Percentiles rank a stretch among this genome's conserved stretches.
phyloP scores from a whole-genome alignment of 2,329 filamentous ascomycete genomes.

The Phoma sp. region DNA sequence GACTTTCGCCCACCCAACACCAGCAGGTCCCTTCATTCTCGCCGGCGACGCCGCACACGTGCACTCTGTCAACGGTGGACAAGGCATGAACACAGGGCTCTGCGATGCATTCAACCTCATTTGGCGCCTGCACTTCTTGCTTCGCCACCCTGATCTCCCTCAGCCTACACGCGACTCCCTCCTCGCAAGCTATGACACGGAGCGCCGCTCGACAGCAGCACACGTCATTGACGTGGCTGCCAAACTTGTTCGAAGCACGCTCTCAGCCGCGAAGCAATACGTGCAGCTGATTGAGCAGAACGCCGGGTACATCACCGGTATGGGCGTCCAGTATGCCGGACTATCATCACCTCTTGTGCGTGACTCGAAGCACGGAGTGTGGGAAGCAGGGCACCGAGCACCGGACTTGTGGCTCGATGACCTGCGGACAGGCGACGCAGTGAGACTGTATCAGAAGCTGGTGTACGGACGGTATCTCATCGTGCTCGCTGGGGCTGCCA shows the following conservation, averaged over 20 bases:
- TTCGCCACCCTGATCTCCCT: conserved; percentile 5
- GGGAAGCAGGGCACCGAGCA: conserved; percentile 35
- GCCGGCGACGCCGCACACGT: conserved; percentile 31
- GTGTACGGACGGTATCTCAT: conserved; percentile 18
- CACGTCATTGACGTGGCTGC: conserved; percentile 57
- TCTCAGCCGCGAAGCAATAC: conserved; percentile 53
- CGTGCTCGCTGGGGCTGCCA: conserved; percentile 1
- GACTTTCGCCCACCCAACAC: conserved; percentile 20
- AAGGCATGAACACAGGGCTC: conserved; percentile 31
- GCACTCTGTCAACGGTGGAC: conserved; percentile 30
- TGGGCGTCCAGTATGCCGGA: conserved; percentile 53
- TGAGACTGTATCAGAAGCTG: conserved; percentile 15
- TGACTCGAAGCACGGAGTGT: conserved; percentile 44
- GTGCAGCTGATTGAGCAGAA: conserved; percentile 57
- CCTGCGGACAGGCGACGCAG: not conserved
- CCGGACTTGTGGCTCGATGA: conserved; percentile 23
- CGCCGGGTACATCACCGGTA: conserved; percentile 57
- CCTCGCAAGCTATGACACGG: conserved; percentile 53
- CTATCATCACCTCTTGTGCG: conserved; percentile 46
- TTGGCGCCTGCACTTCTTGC: conserved; percentile 21
- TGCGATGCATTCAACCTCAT: conserved; percentile 25
- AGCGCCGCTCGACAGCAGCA: conserved; percentile 53
- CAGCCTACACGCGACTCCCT: not conserved
- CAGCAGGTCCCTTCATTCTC: conserved; percentile 21
- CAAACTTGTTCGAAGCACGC: conserved; percentile 54